Conservation (phyloP, 768 basidiomycete species). For the Leccinum incarnatum region DNA sequence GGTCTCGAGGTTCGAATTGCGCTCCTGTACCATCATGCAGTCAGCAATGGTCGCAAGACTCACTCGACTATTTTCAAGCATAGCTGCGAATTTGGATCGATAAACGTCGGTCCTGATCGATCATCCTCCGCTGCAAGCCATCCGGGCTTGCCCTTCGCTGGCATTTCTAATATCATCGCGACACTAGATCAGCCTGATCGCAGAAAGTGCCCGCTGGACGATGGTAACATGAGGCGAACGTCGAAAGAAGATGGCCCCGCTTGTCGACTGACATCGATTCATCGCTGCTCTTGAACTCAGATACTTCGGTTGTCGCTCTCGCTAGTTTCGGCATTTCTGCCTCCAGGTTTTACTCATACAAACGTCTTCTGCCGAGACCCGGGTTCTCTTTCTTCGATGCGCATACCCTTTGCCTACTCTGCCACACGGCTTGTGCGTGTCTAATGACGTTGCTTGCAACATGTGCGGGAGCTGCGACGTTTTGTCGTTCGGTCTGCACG, state of each 20-base stretch:
- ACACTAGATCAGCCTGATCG: slow-evolving; percentile 4
- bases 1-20: background rate
- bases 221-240: slow-evolving; percentile 18
- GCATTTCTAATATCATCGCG: background rate
- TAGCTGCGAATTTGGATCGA: background rate
- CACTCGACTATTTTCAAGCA: slow-evolving; percentile 6
- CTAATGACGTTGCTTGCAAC: slow-evolving; percentile 18
- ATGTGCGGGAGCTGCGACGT: slow-evolving; percentile 6
- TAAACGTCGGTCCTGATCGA: background rate
- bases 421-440: slow-evolving; percentile 23
- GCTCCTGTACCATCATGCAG: background rate
- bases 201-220: slow-evolving; percentile 1
- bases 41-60: background rate
- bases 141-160: background rate
- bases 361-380: slow-evolving; percentile 1
- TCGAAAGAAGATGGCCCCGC: background rate
- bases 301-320: background rate
- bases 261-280: background rate
- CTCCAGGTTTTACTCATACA: background rate
- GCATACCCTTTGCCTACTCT: slow-evolving; percentile 5
- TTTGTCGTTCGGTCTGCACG: slow-evolving; percentile 16
- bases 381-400: background rate
- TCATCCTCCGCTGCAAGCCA: slow-evolving; percentile 1
- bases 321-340: background rate
- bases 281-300: background rate